phyloP scores from a whole-genome alignment of 1,284 basidiomycete species.

The Fomitiporia mediterranea region DNA sequence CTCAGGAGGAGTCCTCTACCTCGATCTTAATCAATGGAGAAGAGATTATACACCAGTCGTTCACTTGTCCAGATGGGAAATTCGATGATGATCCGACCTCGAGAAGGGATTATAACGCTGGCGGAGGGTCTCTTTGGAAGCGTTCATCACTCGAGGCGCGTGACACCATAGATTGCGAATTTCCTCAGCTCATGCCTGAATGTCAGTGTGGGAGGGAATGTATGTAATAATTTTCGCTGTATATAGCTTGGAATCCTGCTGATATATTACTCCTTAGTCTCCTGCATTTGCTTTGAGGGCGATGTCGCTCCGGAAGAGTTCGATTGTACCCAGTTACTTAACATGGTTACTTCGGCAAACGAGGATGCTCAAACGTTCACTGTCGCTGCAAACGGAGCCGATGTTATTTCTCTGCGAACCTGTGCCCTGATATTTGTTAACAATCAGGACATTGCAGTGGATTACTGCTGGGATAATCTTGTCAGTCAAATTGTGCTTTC shows the following conservation, averaged over 20 bases:
- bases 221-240: background rate
- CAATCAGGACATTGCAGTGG: background rate
- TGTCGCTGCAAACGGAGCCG: background rate
- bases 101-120: no score
- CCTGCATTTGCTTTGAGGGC: background rate
- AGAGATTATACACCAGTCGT: no score
- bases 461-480: background rate
- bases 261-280: background rate
- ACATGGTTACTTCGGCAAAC: background rate
- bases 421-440: background rate
- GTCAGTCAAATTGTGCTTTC: background rate
- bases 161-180: background rate
- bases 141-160: background rate
- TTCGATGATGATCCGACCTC: constrained; percentile 17
- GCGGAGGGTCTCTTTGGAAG: background rate
- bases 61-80: constrained; percentile 18
- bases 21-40: no score
- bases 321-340: background rate
- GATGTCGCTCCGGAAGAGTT: background rate
- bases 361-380: background rate
- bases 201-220: background rate
- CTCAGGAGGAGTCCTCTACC: no score
- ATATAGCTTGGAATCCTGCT: background rate
- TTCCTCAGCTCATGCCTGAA: background rate
- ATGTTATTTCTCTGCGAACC: background rate